A percentile compares a stretch with the other conserved stretches of the same genome.
These are phyloP conservation scores for Lachnellula cervina DNA, from an alignment of 2,329 filamentous ascomycete species.

Conservation along the genomic window DNA sequence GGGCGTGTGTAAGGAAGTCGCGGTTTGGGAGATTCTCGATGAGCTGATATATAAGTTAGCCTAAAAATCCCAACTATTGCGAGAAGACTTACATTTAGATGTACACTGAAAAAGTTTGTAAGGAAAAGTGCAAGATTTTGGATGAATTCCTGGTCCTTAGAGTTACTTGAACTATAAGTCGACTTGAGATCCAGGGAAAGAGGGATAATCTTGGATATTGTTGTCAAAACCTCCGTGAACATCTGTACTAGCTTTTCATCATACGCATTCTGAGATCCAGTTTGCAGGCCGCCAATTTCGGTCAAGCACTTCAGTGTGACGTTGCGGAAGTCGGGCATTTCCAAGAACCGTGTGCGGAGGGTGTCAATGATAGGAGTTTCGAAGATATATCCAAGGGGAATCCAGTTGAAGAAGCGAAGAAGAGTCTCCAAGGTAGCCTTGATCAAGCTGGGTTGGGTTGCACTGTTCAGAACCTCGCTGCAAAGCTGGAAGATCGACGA, in stretches of 20 bases:
- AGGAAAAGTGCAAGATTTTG: constrained; percentile 95
- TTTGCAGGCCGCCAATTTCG: constrained; percentile 91
- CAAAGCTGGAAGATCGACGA: constrained; percentile 98
- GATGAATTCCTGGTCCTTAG: constrained; percentile 93
- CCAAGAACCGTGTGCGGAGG: constrained; percentile 83
- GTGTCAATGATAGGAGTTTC: constrained; percentile 96
- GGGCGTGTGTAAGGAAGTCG: constrained; percentile 90
- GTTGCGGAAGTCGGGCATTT: constrained; percentile 92
- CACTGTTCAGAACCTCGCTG: constrained; percentile 88
- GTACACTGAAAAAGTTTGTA: constrained; percentile 94
- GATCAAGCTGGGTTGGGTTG: constrained; percentile 81
- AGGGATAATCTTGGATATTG: constrained; percentile 89
- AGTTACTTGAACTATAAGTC: constrained; percentile 88
- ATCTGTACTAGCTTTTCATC: constrained; percentile 95
- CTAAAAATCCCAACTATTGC: neutral
- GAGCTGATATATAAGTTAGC: constrained; percentile 47
- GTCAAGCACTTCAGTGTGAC: constrained; percentile 94
- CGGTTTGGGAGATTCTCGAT: constrained; percentile 94
- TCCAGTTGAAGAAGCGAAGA: constrained; percentile 97
- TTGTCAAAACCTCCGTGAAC: constrained; percentile 95
- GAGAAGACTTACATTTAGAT: constrained; percentile 62
- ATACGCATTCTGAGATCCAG: constrained; percentile 69
- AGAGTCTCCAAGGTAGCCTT: constrained; percentile 96
- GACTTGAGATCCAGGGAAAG: constrained; percentile 83
- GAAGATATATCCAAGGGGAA: constrained; percentile 96